Conservation (phyloP, 2,329 filamentous ascomycete genomes). For the Davidsoniella virescens region DNA sequence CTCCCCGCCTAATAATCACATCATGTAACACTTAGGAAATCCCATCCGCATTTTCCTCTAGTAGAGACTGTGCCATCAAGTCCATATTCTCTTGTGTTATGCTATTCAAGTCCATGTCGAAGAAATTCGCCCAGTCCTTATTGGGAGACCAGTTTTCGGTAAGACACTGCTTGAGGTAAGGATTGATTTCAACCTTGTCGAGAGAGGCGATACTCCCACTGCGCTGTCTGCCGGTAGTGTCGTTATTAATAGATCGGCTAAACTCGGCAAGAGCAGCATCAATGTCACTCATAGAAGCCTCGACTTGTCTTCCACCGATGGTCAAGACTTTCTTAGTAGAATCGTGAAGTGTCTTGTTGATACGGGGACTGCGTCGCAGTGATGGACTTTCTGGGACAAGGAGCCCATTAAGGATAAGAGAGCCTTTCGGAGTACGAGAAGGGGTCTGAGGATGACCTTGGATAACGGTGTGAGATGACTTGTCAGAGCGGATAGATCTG, state of each 20-base stretch:
- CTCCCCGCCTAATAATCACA: too few relatives aligned
- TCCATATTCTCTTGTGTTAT: not conserved
- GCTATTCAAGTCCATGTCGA: conserved; percentile 5
- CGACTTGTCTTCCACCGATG: conserved; percentile 7
- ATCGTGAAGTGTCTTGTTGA: conserved; percentile 7
- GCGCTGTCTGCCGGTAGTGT: not conserved
- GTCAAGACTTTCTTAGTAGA: conserved; percentile 3
- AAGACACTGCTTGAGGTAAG: conserved; percentile 3
- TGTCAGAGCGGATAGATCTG: conserved; percentile 34
- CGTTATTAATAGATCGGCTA: conserved; percentile 6
- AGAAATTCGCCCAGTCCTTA: conserved; percentile 6
- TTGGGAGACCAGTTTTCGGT: conserved; percentile 7
- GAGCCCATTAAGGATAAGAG: conserved; percentile 15
- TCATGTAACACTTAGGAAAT: not conserved
- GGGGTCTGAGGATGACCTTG: conserved; percentile 32
- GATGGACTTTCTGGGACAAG: conserved; percentile 19
- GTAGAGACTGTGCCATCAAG: not conserved
- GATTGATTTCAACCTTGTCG: not conserved
- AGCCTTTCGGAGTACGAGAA: conserved; percentile 25
- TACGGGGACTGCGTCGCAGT: conserved; percentile 28
- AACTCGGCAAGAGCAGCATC: conserved; percentile 12
- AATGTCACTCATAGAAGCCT: conserved; percentile 12
- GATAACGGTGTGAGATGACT: conserved; percentile 28
- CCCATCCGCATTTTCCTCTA: not conserved
- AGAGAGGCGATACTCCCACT: not conserved